Evolutionary conservation across 176 grass and related monocot species (phyloP).

Genomic region (Saccharum spontaneum): DNA sequence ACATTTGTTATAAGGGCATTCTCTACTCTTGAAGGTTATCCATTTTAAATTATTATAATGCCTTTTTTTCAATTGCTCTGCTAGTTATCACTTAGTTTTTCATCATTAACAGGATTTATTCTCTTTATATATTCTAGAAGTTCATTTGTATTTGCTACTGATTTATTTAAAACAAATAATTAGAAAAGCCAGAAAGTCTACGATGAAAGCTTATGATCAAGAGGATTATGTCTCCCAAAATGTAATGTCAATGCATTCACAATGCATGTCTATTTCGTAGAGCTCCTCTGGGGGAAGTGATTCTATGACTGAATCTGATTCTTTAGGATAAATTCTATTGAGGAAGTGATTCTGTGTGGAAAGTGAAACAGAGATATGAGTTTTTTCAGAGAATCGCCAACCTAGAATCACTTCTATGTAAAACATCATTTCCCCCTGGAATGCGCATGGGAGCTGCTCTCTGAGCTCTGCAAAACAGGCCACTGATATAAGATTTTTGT

Average conservation of each 20-base stretch:
- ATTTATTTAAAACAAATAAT: slow-evolving; percentile 13
- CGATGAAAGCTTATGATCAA: slow-evolving; percentile 1
- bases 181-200: slow-evolving; percentile 14
- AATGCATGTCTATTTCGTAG: background rate
- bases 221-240: slow-evolving; percentile 19
- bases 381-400: background rate
- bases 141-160: background rate
- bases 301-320: background rate
- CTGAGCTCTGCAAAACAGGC: background rate
- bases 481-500: background rate
- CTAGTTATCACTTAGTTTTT: background rate
- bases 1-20: slow-evolving; percentile 95
- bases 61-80: background rate
- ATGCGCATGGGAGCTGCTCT: background rate
- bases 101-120: background rate
- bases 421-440: background rate
- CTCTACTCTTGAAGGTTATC: slow-evolving; percentile 91
- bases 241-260: background rate
- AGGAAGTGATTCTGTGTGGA: background rate
- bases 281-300: background rate
- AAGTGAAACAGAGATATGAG: background rate
- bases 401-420: background rate
- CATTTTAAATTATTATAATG: slow-evolving; percentile 9
- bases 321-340: background rate
- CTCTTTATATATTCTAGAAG: background rate